Percentiles rank a stretch among this genome's conserved stretches.
Conservation (phyloP, 352 stramenopile species). For the Pythium aristosporum region DNA sequence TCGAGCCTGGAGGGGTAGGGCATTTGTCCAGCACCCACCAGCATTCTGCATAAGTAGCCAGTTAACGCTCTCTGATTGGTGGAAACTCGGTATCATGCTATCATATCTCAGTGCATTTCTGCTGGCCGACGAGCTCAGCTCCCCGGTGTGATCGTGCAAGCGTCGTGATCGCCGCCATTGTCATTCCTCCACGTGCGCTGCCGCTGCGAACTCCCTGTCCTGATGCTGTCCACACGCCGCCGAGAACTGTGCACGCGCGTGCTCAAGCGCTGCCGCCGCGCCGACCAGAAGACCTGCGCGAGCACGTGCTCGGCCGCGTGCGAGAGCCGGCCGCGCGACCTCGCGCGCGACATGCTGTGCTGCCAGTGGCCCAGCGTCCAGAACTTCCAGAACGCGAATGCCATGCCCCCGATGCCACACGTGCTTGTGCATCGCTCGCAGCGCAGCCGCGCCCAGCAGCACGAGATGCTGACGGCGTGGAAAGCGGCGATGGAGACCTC, state of each 20-base stretch:
- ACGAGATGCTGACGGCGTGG: slow-evolving; percentile 25
- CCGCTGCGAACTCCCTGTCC: background rate
- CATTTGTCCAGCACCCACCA: background rate
- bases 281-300: slow-evolving; percentile 14
- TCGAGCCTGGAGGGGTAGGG: background rate
- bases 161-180: too few relatives aligned
- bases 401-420: slow-evolving; percentile 2
- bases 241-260: slow-evolving; percentile 19
- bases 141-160: background rate
- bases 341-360: slow-evolving; percentile 22
- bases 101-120: slow-evolving; percentile 3
- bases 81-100: background rate
- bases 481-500: slow-evolving; percentile 23
- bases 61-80: slow-evolving; percentile 6
- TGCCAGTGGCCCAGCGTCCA: slow-evolving; percentile 25
- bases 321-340: background rate
- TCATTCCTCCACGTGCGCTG: slow-evolving; percentile 4
- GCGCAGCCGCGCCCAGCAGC: slow-evolving; percentile 14
- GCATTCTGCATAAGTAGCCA: background rate
- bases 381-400: slow-evolving; percentile 3
- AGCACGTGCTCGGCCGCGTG: slow-evolving; percentile 17
- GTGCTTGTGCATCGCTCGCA: slow-evolving; percentile 24
- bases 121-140: background rate
- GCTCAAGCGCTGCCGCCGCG: slow-evolving; percentile 21
- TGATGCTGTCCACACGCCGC: slow-evolving; percentile 15